Base-by-base conservation (phyloP, 208 protist genomes). In the Leptomonas seymouri region DNA sequence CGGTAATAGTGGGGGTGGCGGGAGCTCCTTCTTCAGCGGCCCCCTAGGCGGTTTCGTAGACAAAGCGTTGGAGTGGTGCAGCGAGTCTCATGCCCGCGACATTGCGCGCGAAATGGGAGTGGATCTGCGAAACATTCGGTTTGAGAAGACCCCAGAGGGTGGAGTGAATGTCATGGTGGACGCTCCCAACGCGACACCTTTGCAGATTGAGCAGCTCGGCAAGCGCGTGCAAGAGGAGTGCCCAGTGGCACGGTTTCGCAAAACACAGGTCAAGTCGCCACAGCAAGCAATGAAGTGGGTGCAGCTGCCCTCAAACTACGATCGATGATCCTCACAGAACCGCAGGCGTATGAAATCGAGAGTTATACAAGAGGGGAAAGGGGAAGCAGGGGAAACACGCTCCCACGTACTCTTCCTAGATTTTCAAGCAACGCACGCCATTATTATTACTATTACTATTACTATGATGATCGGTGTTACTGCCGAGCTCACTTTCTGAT, bases 121-220 rank as follows among this genome's bases (percentile, higher is more conserved):
- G 50, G 83, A 94, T 53, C 61, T 96, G 46, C 79, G 82, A 14
- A 82, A 93, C 65, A 89, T 96, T 50, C 66, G 76, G 3, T 96
- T 96, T 67, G 80, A 91, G 48, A 91, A 86, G 41, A 90, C 82
- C 3, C 71, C 82, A 21, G 81, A 85, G 25, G 89, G 89, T n/a
- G 83, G 84, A 20, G 71, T 94, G 54, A 89, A 84, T 23, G 89
- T 96, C 7, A 78, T 86, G 56, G 89, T 96, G 28, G 91, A 96
- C 66, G 91, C 91, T 0, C 91, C 91, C 11, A 81, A 74, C 30
- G 91, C 91, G 46, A 96, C 89, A 25, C 78, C 82, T 20, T 71
- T 91, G 61, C 91, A 96, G 74, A 94, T 96, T 71, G 89, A 96
- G 55, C 78, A 84, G 50, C 78, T 96, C 8, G 91, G 91, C n/a